A percentile compares a stretch with the other conserved stretches of the same genome.
These are phyloP conservation scores for Pulveroboletus ravenelii DNA, from an alignment of 768 basidiomycete species.

Conservation along the genomic window DNA sequence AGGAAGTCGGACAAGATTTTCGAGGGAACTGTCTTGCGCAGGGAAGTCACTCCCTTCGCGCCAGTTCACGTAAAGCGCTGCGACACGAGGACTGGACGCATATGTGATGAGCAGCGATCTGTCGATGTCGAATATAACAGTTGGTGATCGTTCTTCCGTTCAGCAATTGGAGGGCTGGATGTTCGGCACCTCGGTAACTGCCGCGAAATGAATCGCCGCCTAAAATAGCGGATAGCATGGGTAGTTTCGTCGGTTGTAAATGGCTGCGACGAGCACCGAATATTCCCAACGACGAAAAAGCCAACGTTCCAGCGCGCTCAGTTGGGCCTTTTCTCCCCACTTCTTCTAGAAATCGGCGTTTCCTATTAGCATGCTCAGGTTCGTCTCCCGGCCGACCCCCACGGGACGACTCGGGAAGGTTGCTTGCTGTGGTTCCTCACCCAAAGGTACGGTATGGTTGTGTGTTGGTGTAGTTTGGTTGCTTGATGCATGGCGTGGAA, in stretches of 20 bases:
- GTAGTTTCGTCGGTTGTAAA: constrained; percentile 35
- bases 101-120: too few species aligned
- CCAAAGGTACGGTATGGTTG: constrained; percentile 25
- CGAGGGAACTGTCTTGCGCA: not conserved
- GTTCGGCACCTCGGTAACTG: constrained; percentile 1
- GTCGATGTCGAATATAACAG: not conserved
- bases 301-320: constrained; percentile 10
- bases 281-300: constrained; percentile 13
- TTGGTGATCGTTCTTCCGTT: too few species aligned
- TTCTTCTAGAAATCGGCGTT: constrained; percentile 15
- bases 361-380: constrained; percentile 53
- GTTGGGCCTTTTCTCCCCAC: constrained; percentile 20
- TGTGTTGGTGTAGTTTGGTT: not conserved
- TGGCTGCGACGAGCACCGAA: constrained; percentile 40
- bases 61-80: too few species aligned
- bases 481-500: constrained; percentile 4
- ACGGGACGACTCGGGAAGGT: constrained; percentile 69
- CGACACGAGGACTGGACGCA: too few species aligned
- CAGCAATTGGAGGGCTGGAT: too few species aligned
- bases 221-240: constrained; percentile 7
- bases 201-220: constrained; percentile 22
- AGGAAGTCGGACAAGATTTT: not conserved
- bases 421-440: constrained; percentile 38
- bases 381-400: constrained; percentile 64
- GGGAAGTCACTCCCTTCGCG: too few species aligned